Conservation (phyloP, 2,329 filamentous ascomycete species). For the Phoma sp. region DNA sequence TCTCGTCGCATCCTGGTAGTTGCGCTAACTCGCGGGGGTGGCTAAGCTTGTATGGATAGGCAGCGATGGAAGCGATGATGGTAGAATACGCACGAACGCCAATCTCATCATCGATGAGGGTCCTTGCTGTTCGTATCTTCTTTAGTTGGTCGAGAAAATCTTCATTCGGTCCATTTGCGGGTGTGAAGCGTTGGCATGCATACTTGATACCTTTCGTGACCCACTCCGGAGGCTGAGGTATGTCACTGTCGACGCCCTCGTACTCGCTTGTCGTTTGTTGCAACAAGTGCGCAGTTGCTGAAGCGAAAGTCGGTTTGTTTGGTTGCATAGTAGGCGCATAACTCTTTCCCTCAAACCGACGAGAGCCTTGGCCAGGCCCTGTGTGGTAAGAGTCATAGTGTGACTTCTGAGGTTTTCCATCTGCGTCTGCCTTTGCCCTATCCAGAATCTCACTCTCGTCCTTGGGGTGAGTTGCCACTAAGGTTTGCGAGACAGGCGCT, state of each 20-base stretch:
- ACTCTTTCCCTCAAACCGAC: conserved; percentile 43
- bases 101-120: conserved; percentile 75
- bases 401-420: conserved; percentile 20
- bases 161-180: conserved; percentile 72
- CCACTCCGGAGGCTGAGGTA: conserved; percentile 75
- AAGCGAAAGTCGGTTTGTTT: conserved; percentile 15
- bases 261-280: conserved; percentile 81
- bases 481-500: conserved; percentile 25
- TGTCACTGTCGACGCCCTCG: conserved; percentile 60
- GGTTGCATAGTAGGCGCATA: conserved; percentile 34
- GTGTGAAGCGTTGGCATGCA: conserved; percentile 81
- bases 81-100: conserved; percentile 87
- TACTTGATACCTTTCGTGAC: conserved; percentile 69
- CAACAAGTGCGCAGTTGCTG: conserved; percentile 54
- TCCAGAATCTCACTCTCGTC: conserved; percentile 53
- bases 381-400: conserved; percentile 21
- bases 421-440: conserved; percentile 60
- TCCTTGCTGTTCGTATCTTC: conserved; percentile 74
- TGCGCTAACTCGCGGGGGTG: conserved; percentile 51
- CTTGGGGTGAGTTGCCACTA: conserved; percentile 29
- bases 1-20: conserved; percentile 81
- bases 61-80: conserved; percentile 80
- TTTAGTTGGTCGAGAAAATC: conserved; percentile 76
- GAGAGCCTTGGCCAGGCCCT: conserved; percentile 28
- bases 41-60: conserved; percentile 71